Evolutionary conservation across 192 early-diverging fungal species (phyloP).

Genomic region (Podila horticola): DNA sequence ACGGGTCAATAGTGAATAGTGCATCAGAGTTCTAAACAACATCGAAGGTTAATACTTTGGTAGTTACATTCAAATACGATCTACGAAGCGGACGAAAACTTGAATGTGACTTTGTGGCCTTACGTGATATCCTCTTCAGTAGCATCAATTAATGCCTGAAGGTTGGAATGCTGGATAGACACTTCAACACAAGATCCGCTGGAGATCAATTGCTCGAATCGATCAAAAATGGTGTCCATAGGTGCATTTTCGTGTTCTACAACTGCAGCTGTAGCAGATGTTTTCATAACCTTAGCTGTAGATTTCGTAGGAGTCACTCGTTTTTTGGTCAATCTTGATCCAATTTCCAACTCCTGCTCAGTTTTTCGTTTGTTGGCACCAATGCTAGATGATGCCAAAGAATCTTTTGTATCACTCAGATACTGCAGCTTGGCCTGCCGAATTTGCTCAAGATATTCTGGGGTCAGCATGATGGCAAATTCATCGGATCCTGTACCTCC

Average conservation of each 20-base stretch:
- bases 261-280: background rate
- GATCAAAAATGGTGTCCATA: slow-evolving; percentile 42
- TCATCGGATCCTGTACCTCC: slow-evolving; percentile 58
- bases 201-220: slow-evolving; percentile 38
- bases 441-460: slow-evolving; percentile 49
- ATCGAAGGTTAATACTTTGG: background rate
- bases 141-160: slow-evolving; percentile 23
- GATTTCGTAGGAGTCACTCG: no score
- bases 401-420: slow-evolving; percentile 17
- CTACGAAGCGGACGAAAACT: background rate
- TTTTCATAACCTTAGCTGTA: no score
- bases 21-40: slow-evolving; percentile 23
- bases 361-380: background rate
- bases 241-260: background rate
- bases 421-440: slow-evolving; percentile 47
- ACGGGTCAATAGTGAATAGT: slow-evolving; percentile 35
- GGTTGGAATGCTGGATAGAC: slow-evolving; percentile 42
- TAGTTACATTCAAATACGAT: background rate
- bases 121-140: slow-evolving; percentile 57
- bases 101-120: background rate
- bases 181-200: slow-evolving; percentile 35
- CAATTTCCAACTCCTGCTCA: background rate
- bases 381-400: background rate
- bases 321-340: no score
- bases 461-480: slow-evolving; percentile 52